A percentile compares a stretch with the other conserved stretches of the same genome.
Evolutionary conservation across 495 filamentous ascomycete genomes (phyloP).

Genomic region (Penicillium crystallinum): DNA sequence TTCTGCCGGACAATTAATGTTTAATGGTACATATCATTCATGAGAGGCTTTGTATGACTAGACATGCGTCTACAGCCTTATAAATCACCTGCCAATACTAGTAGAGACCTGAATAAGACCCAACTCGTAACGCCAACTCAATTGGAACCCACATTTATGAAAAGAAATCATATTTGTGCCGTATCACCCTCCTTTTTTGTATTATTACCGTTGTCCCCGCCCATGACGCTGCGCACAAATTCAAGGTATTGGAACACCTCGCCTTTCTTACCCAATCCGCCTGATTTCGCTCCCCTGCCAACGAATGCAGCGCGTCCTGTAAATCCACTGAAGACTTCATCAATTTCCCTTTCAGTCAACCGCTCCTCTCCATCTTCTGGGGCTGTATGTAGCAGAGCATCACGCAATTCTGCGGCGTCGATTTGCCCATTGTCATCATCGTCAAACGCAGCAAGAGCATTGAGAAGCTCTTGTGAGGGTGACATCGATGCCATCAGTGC

Average conservation of each 20-base stretch:
- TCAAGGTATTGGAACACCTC: conserved; percentile 47
- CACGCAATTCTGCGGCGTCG: conserved; percentile 73
- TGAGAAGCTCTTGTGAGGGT: conserved; percentile 67
- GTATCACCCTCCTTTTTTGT: conserved; percentile 19
- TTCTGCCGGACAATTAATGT: neutral
- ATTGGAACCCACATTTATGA: conserved; percentile 7
- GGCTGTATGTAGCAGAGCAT: conserved; percentile 74
- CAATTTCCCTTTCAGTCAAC: conserved; percentile 71
- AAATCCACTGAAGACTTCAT: conserved; percentile 79
- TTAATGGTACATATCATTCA: neutral
- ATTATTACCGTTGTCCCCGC: conserved; percentile 33
- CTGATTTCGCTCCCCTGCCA: conserved; percentile 27
- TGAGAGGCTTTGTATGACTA: neutral
- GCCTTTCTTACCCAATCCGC: conserved; percentile 32
- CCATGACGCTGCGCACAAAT: conserved; percentile 39
- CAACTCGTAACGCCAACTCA: conserved; percentile 13
- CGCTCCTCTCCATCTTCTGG: conserved; percentile 65
- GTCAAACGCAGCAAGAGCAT: conserved; percentile 91
- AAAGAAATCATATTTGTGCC: conserved; percentile 19
- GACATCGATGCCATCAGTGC: conserved; percentile 66
- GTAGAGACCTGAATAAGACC: neutral
- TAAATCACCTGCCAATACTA: neutral
- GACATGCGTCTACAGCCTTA: neutral
- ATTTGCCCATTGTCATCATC: conserved; percentile 92
- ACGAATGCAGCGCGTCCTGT: conserved; percentile 72